Base-by-base conservation (phyloP, 257 asterid genomes). In the Lycium ferocissimum region DNA sequence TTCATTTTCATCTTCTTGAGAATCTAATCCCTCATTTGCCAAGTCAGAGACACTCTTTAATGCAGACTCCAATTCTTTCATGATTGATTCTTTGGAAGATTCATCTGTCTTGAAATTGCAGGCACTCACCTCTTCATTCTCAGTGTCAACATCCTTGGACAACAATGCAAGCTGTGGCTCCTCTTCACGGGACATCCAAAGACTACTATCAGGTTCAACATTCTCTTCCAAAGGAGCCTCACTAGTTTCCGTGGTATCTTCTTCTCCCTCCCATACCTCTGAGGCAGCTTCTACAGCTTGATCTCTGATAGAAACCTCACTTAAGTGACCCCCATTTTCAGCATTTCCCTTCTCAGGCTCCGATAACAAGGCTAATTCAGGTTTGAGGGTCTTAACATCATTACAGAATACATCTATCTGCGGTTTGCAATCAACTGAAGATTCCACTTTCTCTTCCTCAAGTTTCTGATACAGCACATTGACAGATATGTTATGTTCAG, bases 41-140 rank as follows among this genome's bases (percentile, higher is more conserved):
- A 91, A 86, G 70, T 91, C 90, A 2, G 96, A 87, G 83, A 91
- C 87, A 81, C 87, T 88, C 85, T 78, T 87, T 40, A 94, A 88
- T n/a, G 94, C 93, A 8, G 87, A 87, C 88, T 95, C 98, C 88
- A 94, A 88, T 78, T 94, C 97, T 86, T 89, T 89, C 91, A 92
- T 84, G 70, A 90, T 86, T 69, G 86, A 71, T 88, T 95, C 97
- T 84, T 87, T 81, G 80, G 90, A 84, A 83, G 59, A 88, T 35
- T 78, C 83, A 89, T 70, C 81, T 71, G 43, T 82, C 91, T 35
- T 62, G 40, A 66, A 17, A 87, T 58, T 79, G 57, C 79, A 69
- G 37, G 82, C 85, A 80, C 81, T 67, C 69, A 79, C 81, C 43
- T 89, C 90, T 54, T 73, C 79, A 67, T 82, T 85, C 79, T 53